Base-by-base conservation (phyloP, 202 grass and related monocot genomes). In the Thinopyrum obtusiflorum region DNA sequence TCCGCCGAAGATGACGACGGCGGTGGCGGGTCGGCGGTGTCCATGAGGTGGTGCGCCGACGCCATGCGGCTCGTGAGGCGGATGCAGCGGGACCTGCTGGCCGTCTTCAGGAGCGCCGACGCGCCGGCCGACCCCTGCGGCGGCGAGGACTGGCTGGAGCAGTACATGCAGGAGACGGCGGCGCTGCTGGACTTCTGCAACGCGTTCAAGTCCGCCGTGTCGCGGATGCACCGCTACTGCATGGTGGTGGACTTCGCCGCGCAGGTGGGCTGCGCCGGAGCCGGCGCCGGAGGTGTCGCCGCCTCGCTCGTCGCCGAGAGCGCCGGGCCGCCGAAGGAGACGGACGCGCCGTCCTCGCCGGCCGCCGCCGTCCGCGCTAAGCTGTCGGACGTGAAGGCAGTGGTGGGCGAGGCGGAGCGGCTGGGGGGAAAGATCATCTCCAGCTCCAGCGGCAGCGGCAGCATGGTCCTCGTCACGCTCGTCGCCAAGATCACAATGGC, bases 141-240 rank as follows among this genome's bases (percentile, higher is more conserved):
- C 26, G 84, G 68, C 37, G 86, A 87, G 20, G 86, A 82, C 65
- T 98, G 96, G 96, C 92, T 98, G 71, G 88, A 98, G 39, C 93
- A 95, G 73, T 98, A 98, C 86, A 98, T 98, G 96, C 88, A 98
- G 92, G 93, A 95, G 77, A 94, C 96, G 2, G 88, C 91, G 11
- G 88, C 89, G 78, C 91, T 98, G 27, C 79, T 98, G 5, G 93
- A 98, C 82, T 91, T 98, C 59, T 96, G 93, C 89, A 98, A 96
- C 88, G 84, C 88, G 24, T 79, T 94, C 33, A 95, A 98, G 86
- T 84, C 89, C 61, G 93, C 91, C 36, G 80, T 83, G 20, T 87
- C 93, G 11, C 78, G 88, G 26, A 79, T 95, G 57, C 92, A 88
- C 42, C 89, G 84, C 13, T 96, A 94, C 83, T 89, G 93, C 85